Percentiles rank a stretch among this genome's conserved stretches.
Evolutionary conservation across 306 rosid genomes (phyloP).

Genomic region (Cucurbita ficifolia): DNA sequence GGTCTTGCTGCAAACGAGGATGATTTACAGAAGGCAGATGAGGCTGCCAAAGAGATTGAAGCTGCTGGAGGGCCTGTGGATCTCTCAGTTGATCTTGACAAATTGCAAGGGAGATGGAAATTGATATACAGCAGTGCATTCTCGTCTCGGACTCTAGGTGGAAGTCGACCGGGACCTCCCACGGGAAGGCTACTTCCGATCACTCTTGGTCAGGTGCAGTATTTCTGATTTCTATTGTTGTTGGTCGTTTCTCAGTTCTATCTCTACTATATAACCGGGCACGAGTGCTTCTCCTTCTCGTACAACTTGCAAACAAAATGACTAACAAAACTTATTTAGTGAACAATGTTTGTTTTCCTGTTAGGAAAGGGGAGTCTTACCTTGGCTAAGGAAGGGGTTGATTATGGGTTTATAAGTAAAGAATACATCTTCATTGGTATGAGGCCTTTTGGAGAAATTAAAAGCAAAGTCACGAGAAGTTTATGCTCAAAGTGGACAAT

Average conservation of each 20-base stretch:
- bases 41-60: slow-evolving; percentile 77
- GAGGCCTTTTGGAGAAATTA: no score
- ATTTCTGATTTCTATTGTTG: not conserved
- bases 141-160: slow-evolving; percentile 76
- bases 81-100: slow-evolving; percentile 47
- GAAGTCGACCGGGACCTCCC: slow-evolving; percentile 97
- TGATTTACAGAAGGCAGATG: slow-evolving; percentile 69
- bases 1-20: slow-evolving; percentile 82
- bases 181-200: slow-evolving; percentile 75
- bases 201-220: slow-evolving; percentile 73
- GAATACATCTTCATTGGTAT: no score
- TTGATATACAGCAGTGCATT: slow-evolving; percentile 81
- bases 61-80: slow-evolving; percentile 59
- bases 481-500: no score
- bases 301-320: not conserved
- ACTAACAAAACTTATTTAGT: not conserved
- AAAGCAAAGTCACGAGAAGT: no score
- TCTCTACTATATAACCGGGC: not conserved
- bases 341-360: not conserved
- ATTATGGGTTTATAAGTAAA: no score
- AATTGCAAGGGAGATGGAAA: slow-evolving; percentile 93
- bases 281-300: not conserved
- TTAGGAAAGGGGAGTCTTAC: no score
- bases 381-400: no score
- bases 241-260: not conserved